Conservation (phyloP, 2,329 filamentous ascomycete species). For the Penicillium corylophilum region DNA sequence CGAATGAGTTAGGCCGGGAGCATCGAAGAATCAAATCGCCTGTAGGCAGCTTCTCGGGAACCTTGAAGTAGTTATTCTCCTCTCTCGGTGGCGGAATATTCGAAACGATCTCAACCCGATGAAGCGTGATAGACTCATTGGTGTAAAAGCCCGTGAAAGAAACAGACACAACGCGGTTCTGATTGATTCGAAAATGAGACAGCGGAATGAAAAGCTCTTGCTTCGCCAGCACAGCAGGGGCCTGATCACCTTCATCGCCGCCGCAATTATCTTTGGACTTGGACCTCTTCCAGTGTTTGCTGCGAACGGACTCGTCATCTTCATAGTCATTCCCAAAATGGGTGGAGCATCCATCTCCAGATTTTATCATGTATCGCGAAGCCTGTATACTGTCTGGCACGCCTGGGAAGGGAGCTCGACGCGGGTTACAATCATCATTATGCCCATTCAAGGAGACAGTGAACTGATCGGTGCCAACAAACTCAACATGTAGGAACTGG, state of each 20-base stretch:
- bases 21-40: conserved; percentile 63
- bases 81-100: conserved; percentile 45
- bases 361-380: conserved; percentile 51
- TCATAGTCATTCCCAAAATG: background rate
- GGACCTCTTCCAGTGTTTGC: background rate
- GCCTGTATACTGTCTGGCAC: conserved; percentile 69
- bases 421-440: conserved; percentile 59
- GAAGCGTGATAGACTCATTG: conserved; percentile 50
- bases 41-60: conserved; percentile 61
- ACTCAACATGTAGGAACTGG: conserved; percentile 65
- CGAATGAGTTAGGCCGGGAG: conserved; percentile 67
- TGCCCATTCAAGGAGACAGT: conserved; percentile 66
- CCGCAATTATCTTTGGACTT: background rate
- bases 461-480: conserved; percentile 62
- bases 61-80: conserved; percentile 40
- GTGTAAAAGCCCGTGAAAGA: conserved; percentile 66
- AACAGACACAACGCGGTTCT: conserved; percentile 57
- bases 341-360: background rate
- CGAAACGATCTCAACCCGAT: conserved; percentile 61
- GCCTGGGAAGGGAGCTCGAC: conserved; percentile 60
- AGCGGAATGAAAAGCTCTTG: conserved; percentile 66
- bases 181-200: conserved; percentile 64
- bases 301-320: background rate
- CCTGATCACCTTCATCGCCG: background rate
- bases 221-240: conserved; percentile 30